These are phyloP conservation scores for Elsinoe australis DNA, from an alignment of 2,329 filamentous ascomycete genomes.

Conservation along the genomic window DNA sequence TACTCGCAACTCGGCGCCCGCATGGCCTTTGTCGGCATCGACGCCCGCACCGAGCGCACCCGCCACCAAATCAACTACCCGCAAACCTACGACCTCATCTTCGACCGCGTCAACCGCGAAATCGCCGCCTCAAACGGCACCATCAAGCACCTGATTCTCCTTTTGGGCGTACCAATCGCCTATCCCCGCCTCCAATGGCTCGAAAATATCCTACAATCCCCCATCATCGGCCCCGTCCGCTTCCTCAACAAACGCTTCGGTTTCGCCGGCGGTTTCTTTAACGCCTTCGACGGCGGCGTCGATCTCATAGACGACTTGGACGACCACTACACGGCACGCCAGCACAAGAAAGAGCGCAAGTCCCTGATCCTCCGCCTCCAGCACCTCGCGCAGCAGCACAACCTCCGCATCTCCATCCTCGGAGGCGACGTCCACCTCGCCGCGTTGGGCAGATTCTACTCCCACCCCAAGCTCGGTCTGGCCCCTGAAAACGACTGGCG, in stretches of 20 bases:
- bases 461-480: slow-evolving; percentile 50
- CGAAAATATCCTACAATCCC: slow-evolving; percentile 82
- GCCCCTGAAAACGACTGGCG: slow-evolving; percentile 52
- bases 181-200: slow-evolving; percentile 81
- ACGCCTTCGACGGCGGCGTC: slow-evolving; percentile 76
- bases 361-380: slow-evolving; percentile 61
- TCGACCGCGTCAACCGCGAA: slow-evolving; percentile 47
- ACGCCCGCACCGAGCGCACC: slow-evolving; percentile 65
- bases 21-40: slow-evolving; percentile 55
- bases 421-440: slow-evolving; percentile 58
- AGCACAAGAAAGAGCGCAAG: slow-evolving; percentile 83
- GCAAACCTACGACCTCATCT: slow-evolving; percentile 55
- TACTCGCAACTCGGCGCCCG: slow-evolving; percentile 58
- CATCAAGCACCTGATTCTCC: slow-evolving; percentile 55
- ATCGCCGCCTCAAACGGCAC: slow-evolving; percentile 44
- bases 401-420: slow-evolving; percentile 53
- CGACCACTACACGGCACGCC: slow-evolving; percentile 76
- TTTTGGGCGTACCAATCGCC: slow-evolving; percentile 64
- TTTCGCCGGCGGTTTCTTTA: slow-evolving; percentile 77
- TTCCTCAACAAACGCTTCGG: slow-evolving; percentile 88
- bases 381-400: slow-evolving; percentile 47
- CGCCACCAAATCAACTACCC: slow-evolving; percentile 87
- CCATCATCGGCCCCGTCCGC: slow-evolving; percentile 79
- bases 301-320: slow-evolving; percentile 59
- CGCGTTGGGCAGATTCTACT: slow-evolving; percentile 58